Evolutionary conservation across 106 monocot genomes (phyloP), one percentile per base, ranked within the genome.

Genomic region (Dendrobium officinale): DNA sequence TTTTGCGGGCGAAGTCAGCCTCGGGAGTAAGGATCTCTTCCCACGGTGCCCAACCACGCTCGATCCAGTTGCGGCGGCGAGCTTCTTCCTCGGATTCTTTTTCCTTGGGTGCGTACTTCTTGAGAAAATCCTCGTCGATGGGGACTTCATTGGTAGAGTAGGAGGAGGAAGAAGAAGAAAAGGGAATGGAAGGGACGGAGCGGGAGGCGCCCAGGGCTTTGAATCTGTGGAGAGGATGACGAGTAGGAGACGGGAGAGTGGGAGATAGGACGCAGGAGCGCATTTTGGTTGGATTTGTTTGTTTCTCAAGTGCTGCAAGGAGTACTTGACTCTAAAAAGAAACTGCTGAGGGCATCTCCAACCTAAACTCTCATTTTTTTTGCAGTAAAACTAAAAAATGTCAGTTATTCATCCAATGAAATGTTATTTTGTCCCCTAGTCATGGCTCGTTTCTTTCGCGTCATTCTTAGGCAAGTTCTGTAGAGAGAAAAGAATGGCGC

Each of bases 21-120:
- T 97, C 97, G 6, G 94, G 94, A 58, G 90, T 85, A 77, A 97
- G 90, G 80, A 92, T 85, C 79, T 97, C 97, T 84, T 97, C 97
- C 97, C 97, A 97, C 0, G 97, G 97, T 1, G 97, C 97, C 97
- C 97, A 97, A 3, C 92, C 94, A 15, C 92, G 94, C 81, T 94
- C 89, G 74, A 92, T 75, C 96, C 96, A 97, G 84, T 90, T 86
- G 13, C 87, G 80, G 75, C 90, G 89, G 43, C 96, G 92, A 49
- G 92, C 90, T 70, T 85, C 93, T 0, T 94, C 90, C 80, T 97
- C 96, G 70, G 94, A 79, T 37, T 94, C 89, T 67, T 72, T 83
- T 49, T 87, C 90, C 16, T 79, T 76, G 20, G 93, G 87, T 67
- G 87, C 83, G 77, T 83, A 93, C 20, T 81, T 66, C 22, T 81